Percentiles rank a stretch among this genome's conserved stretches.
Conservation (phyloP, 495 filamentous ascomycete genomes). For the Cryomyces antarcticus region DNA sequence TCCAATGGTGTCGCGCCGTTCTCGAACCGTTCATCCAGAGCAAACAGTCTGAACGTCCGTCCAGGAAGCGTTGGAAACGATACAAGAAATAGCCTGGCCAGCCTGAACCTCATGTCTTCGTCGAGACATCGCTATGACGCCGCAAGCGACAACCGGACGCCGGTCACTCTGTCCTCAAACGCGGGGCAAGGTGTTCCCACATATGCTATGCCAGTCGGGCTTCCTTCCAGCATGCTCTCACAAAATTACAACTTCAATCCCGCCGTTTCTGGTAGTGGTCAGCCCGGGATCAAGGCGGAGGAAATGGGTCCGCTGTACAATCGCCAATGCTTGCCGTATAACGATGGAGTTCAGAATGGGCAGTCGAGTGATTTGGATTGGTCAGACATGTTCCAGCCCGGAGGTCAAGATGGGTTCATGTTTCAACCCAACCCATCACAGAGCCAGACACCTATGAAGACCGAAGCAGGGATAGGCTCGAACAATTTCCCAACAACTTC, state of each 20-base stretch:
- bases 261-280: background rate
- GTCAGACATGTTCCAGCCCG: constrained; percentile 54
- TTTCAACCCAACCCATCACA: constrained; percentile 33
- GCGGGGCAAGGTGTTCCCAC: no score
- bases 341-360: background rate
- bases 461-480: constrained; percentile 20
- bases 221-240: background rate
- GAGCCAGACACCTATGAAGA: constrained; percentile 27
- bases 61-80: no score
- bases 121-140: no score
- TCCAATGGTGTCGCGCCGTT: no score
- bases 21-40: no score
- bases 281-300: background rate
- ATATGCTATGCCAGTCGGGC: background rate
- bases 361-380: constrained; percentile 32
- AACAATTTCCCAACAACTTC: constrained; percentile 1
- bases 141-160: no score
- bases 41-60: no score
- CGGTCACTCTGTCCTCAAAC: no score
- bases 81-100: no score
- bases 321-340: background rate
- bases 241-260: background rate
- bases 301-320: background rate
- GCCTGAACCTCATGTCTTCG: no score
- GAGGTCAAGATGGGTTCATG: constrained; percentile 39